Conservation (phyloP, 2,329 filamentous ascomycete species). For the Alternaria sp. region DNA sequence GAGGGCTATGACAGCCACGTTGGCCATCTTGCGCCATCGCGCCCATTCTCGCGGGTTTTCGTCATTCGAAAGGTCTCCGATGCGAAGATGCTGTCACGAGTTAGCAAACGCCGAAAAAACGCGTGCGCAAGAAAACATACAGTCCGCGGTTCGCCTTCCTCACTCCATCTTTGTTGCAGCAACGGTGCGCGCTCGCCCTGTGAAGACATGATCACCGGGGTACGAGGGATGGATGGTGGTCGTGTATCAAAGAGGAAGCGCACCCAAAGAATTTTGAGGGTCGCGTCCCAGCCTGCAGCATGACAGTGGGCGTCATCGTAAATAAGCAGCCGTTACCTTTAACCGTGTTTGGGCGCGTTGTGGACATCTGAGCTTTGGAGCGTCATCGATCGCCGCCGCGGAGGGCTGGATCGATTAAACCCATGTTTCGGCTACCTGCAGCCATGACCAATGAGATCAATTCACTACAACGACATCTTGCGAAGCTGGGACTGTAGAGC, state of each 20-base stretch:
- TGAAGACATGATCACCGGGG: constrained; percentile 20
- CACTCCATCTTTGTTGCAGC: constrained; percentile 39
- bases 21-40: constrained; percentile 53
- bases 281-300: background rate
- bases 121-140: constrained; percentile 21
- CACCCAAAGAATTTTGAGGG: background rate
- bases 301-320: constrained; percentile 11
- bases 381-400: constrained; percentile 16
- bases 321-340: background rate
- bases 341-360: constrained; percentile 6
- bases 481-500: background rate
- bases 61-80: constrained; percentile 42
- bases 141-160: constrained; percentile 42
- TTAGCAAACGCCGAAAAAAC: background rate
- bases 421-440: background rate
- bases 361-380: constrained; percentile 3
- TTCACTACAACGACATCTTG: background rate
- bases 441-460: background rate
- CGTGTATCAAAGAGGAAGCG: background rate
- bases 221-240: background rate
- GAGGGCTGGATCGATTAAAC: background rate
- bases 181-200: constrained; percentile 49
- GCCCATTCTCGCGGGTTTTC: constrained; percentile 57
- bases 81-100: constrained; percentile 26
- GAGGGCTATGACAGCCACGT: constrained; percentile 57